A percentile compares a stretch with the other conserved stretches of the same genome.
Evolutionary conservation across 2,329 filamentous ascomycete species (phyloP).

Genomic region (Chrysoporthe cubensis): DNA sequence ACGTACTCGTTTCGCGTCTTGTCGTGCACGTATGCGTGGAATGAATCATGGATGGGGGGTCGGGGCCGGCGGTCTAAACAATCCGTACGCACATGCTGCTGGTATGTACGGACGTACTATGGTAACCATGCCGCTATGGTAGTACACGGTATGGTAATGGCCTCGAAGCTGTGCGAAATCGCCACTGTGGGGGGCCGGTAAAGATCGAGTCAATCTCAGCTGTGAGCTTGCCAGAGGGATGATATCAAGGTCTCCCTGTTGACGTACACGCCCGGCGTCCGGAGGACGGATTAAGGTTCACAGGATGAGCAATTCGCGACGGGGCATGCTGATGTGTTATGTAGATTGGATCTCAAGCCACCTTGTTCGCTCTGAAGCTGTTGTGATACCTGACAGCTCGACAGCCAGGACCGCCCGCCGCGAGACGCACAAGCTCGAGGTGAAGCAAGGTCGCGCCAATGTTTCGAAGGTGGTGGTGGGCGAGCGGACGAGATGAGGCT

Average conservation of each 20-base stretch:
- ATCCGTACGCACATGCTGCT: too few relatives aligned
- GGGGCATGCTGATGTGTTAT: conserved; percentile 3
- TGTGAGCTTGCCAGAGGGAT: not conserved
- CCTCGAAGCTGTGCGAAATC: not conserved
- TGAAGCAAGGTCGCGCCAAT: not conserved
- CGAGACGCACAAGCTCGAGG: not conserved
- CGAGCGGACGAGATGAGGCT: conserved; percentile 1
- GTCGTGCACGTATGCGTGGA: not conserved
- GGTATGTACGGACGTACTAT: too few relatives aligned
- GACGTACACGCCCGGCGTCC: not conserved
- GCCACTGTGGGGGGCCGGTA: not conserved
- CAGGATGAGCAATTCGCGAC: not conserved
- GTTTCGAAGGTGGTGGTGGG: conserved; percentile 5
- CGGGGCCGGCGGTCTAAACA: not conserved
- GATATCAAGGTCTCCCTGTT: not conserved
- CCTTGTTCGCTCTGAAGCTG: not conserved
- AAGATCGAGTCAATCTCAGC: not conserved
- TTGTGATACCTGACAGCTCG: conserved; percentile 5
- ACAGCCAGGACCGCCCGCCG: conserved; percentile 3
- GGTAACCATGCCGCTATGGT: too few relatives aligned
- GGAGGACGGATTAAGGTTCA: not conserved
- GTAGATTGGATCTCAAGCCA: conserved; percentile 6
- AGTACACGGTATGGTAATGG: not conserved
- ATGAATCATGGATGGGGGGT: not conserved
- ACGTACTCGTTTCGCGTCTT: not conserved